Evolutionary conservation across 1,284 basidiomycete species (phyloP), one percentile per base, ranked within the genome.

Genomic region (Puccinia coronata): DNA sequence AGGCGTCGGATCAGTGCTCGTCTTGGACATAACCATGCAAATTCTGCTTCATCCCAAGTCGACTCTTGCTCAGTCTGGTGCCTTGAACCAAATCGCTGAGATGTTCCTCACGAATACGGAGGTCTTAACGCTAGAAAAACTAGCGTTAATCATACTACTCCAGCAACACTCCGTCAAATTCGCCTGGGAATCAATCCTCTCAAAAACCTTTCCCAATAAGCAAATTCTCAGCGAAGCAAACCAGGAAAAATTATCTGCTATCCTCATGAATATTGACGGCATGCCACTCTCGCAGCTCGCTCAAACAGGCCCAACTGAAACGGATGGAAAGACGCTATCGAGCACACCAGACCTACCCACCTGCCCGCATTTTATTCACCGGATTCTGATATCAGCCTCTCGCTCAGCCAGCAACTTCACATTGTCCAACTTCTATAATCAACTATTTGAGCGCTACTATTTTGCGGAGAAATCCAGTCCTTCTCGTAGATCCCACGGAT

Each of bases 351-450:
- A 79, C n/a, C 53, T 67, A 23, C 34, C 49, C 11, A 61, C 47
- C 28, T 69, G 36, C 23, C 77, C 77, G 69, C 77, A 79, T 61
- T 79, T 79, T 49, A 57, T 79, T 43, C 67, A 79, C 53, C 4
- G 3, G 23, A 57, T 79, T 41, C 23, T 79, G n/a, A 57, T 71
- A 20, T 70, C 47, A n/a, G 77, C 77, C 63, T 70, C 65, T 61
- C 47, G 57, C 20, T 71, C 77, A n/a, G 25, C 53, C 12, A n/a
- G 31, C 67, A 43, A 71, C 25, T 79, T 70, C 41, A 39, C 49
- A 14, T 34, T 79, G 36, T 47, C 67, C 18, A 39, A 49, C 3
- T 71, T 79, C 28, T 71, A 70, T 28, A 71, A 25, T 49, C 65
- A 61, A 0, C 34, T 79, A 0, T 59, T 79, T 9, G 67, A 71